A percentile compares a stretch with the other conserved stretches of the same genome.
Evolutionary conservation across 331 rosid genomes (phyloP).

Genomic region (Quercus lobata): DNA sequence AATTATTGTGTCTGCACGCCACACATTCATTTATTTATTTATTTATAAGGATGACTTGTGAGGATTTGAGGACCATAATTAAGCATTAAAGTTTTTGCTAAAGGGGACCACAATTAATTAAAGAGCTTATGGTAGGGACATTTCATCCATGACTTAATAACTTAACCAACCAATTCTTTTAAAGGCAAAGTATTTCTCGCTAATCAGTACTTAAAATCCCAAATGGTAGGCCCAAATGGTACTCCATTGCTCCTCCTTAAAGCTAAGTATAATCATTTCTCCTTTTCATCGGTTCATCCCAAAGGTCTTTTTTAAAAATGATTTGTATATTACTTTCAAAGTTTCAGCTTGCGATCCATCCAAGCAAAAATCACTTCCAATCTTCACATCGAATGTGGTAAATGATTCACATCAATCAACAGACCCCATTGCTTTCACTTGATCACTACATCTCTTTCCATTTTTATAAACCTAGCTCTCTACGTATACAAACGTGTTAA

Average conservation of each 20-base stretch:
- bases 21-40: too few relatives aligned
- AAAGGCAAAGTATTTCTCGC: conserved; percentile 35
- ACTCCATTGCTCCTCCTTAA: conserved; percentile 81
- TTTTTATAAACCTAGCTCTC: conserved; percentile 19
- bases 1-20: too few relatives aligned
- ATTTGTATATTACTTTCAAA: conserved; percentile 62
- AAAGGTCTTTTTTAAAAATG: conserved; percentile 38
- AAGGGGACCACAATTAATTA: conserved; percentile 20
- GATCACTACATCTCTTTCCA: conserved; percentile 16
- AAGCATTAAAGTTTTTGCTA: too few relatives aligned
- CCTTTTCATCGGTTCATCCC: conserved; percentile 36
- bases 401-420: conserved; percentile 67
- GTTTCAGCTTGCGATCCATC: conserved; percentile 87
- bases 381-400: conserved; percentile 66
- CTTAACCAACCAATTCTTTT: conserved; percentile 80
- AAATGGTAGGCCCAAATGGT: conserved; percentile 46
- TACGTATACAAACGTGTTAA: conserved; percentile 45
- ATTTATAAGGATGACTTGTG: too few relatives aligned
- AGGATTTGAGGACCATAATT: too few relatives aligned
- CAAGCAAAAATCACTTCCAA: conserved; percentile 70
- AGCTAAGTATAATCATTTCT: conserved; percentile 65
- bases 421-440: conserved; percentile 21
- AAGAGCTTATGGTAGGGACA: conserved; percentile 53
- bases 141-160: conserved; percentile 82
- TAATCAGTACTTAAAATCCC: conserved; percentile 32